A percentile compares a stretch with the other conserved stretches of the same genome.
Evolutionary conservation across 139 green algal species (phyloP).

Genomic region (Raphidocelis subcapitata): DNA sequence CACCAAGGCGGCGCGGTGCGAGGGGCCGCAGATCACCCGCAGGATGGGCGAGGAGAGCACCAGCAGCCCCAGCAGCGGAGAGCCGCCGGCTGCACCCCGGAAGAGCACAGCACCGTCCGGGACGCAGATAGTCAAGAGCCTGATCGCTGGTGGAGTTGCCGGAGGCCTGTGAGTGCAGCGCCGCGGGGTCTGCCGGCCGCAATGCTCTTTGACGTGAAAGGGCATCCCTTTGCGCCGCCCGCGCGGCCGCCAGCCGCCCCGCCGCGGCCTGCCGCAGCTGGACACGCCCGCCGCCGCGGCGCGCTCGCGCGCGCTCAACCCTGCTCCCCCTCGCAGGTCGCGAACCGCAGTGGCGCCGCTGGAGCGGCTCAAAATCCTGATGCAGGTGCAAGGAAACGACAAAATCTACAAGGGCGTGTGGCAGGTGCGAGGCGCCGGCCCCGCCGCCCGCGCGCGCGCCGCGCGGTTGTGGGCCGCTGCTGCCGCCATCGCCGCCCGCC

Average conservation of each 20-base stretch:
- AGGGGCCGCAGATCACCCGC: too few relatives aligned
- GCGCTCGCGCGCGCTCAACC: background rate
- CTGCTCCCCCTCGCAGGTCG: constrained; percentile 60
- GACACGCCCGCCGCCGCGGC: background rate
- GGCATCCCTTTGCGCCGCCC: background rate
- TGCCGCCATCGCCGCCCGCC: too few relatives aligned
- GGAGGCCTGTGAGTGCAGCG: constrained; percentile 81
- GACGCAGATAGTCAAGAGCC: constrained; percentile 67
- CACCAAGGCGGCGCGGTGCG: too few relatives aligned
- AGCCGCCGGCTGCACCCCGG: too few relatives aligned
- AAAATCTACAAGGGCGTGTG: constrained; percentile 87
- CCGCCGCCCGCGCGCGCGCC: too few relatives aligned
- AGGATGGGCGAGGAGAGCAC: too few relatives aligned
- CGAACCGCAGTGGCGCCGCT: constrained; percentile 96
- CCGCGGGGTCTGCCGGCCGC: background rate
- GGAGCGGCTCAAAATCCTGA: constrained; percentile 98
- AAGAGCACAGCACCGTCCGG: constrained; percentile 26
- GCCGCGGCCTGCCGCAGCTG: background rate
- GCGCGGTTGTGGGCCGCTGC: too few relatives aligned
- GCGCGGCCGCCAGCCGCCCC: background rate
- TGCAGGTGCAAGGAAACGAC: constrained; percentile 95
- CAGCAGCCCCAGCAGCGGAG: too few relatives aligned
- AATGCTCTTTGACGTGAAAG: background rate
- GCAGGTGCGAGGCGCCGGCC: constrained; percentile 80
- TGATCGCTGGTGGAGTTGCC: constrained; percentile 88